A percentile compares a stretch with the other conserved stretches of the same genome.
phyloP scores from a whole-genome alignment of 768 basidiomycete species.

The Suillus cothurnatus region DNA sequence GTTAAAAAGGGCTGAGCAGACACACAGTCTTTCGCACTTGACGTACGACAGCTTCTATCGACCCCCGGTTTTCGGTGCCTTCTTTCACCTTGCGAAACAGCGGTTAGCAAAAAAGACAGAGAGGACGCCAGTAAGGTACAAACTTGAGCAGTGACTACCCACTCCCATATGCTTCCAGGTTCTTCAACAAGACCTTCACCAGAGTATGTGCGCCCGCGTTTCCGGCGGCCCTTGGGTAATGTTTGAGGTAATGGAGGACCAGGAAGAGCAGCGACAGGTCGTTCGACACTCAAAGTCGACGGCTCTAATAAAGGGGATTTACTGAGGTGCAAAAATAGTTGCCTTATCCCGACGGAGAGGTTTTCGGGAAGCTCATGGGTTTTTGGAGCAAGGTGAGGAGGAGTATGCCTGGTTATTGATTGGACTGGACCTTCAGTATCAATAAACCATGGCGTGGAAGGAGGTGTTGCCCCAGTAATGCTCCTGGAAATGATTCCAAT shows the following conservation, averaged over 20 bases:
- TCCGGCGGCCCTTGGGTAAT: slow-evolving; percentile 61
- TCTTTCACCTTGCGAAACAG: slow-evolving; percentile 65
- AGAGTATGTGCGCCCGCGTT: slow-evolving; percentile 65
- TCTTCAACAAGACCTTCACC: slow-evolving; percentile 61
- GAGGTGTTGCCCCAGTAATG: slow-evolving; percentile 4
- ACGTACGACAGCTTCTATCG: slow-evolving; percentile 74
- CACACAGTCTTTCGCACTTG: slow-evolving; percentile 70
- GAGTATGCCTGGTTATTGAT: slow-evolving; percentile 17
- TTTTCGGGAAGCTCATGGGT: slow-evolving; percentile 46
- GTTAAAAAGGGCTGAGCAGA: slow-evolving; percentile 16
- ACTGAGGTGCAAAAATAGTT: slow-evolving; percentile 57
- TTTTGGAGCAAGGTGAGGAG: slow-evolving; percentile 28
- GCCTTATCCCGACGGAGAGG: slow-evolving; percentile 52
- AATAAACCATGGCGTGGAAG: slow-evolving; percentile 65
- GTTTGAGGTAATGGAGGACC: slow-evolving; percentile 64
- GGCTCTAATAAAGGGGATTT: slow-evolving; percentile 72
- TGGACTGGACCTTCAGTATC: slow-evolving; percentile 40
- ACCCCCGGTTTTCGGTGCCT: slow-evolving; percentile 78
- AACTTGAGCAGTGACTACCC: slow-evolving; percentile 77
- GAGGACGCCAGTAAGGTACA: slow-evolving; percentile 4
- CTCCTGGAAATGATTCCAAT: not conserved
- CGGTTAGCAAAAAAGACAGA: not conserved
- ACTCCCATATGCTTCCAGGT: slow-evolving; percentile 68
- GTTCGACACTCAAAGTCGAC: slow-evolving; percentile 53
- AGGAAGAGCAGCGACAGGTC: slow-evolving; percentile 48